Conservation (phyloP, 805 yeast species). For the Nematodospora valgi region DNA sequence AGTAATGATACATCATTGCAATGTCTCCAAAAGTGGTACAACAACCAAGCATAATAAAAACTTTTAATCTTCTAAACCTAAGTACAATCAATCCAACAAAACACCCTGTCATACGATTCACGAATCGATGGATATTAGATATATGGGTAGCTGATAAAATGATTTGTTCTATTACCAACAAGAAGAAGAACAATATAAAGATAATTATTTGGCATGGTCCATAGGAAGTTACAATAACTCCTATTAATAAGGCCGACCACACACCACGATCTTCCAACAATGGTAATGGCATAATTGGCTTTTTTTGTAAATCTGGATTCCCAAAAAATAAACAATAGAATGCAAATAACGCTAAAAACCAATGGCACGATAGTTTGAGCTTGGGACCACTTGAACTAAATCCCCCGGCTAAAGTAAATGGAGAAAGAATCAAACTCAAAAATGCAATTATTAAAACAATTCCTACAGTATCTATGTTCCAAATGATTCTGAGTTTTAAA, state of each 20-base stretch:
- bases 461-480: constrained; percentile 67
- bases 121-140: constrained; percentile 58
- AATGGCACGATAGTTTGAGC: constrained; percentile 68
- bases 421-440: constrained; percentile 63
- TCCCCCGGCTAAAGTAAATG: constrained; percentile 53
- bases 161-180: too few relatives aligned
- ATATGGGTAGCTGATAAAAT: too few relatives aligned
- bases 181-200: constrained; percentile 63
- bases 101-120: constrained; percentile 59
- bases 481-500: too few relatives aligned
- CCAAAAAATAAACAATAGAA: constrained; percentile 56
- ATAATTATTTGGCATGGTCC: constrained; percentile 67
- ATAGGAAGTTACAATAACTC: constrained; percentile 56
- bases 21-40: constrained; percentile 53
- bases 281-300: constrained; percentile 59
- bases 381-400: constrained; percentile 47
- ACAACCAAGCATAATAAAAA: constrained; percentile 56
- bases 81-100: constrained; percentile 50
- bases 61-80: constrained; percentile 49
- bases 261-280: constrained; percentile 66
- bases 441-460: constrained; percentile 51
- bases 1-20: constrained; percentile 55
- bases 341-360: constrained; percentile 57
- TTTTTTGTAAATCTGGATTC: constrained; percentile 62
- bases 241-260: constrained; percentile 62